A percentile compares a stretch with the other conserved stretches of the same genome.
Evolutionary conservation across 2,329 filamentous ascomycete species (phyloP).

Genomic region (Paecilomyces sp.): DNA sequence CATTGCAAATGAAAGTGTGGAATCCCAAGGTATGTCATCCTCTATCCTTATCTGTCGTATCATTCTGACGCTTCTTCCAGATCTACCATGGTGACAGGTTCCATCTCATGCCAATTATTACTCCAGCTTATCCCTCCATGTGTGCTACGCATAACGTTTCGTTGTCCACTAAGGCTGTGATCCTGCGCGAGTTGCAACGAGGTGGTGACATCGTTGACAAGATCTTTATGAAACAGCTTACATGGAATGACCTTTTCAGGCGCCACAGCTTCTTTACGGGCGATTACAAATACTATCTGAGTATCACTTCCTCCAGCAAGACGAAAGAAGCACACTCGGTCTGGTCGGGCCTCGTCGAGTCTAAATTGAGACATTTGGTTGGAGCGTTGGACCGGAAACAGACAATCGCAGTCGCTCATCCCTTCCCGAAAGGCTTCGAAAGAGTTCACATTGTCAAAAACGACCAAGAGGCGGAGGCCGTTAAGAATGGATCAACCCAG

Average conservation of each 20-base stretch:
- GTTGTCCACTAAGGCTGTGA: slow-evolving; percentile 73
- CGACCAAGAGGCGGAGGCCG: slow-evolving; percentile 55
- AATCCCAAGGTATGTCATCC: slow-evolving; percentile 66
- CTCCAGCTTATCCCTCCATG: slow-evolving; percentile 95
- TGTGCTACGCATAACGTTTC: slow-evolving; percentile 95
- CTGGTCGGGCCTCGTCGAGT: slow-evolving; percentile 90
- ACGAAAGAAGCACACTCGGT: slow-evolving; percentile 76
- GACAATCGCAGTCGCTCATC: slow-evolving; percentile 75
- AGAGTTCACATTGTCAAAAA: slow-evolving; percentile 64
- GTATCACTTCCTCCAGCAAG: slow-evolving; percentile 73
- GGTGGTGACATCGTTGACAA: slow-evolving; percentile 70
- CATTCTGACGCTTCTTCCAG: slow-evolving; percentile 30
- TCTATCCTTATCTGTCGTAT: neutral
- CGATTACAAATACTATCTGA: slow-evolving; percentile 93
- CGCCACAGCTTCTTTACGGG: slow-evolving; percentile 90
- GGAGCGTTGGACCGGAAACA: slow-evolving; percentile 72
- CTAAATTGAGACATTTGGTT: slow-evolving; percentile 81
- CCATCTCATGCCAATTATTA: slow-evolving; percentile 97
- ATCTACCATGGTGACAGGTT: slow-evolving; percentile 72
- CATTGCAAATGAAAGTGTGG: slow-evolving; percentile 80
- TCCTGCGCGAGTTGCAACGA: slow-evolving; percentile 73
- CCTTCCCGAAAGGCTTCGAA: slow-evolving; percentile 90
- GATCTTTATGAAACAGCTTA: slow-evolving; percentile 68
- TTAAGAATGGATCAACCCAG: slow-evolving; percentile 55
- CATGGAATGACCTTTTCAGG: slow-evolving; percentile 82